Evolutionary conservation across 495 filamentous ascomycete species (phyloP).

Genomic region (Hypoxylon fragiforme): DNA sequence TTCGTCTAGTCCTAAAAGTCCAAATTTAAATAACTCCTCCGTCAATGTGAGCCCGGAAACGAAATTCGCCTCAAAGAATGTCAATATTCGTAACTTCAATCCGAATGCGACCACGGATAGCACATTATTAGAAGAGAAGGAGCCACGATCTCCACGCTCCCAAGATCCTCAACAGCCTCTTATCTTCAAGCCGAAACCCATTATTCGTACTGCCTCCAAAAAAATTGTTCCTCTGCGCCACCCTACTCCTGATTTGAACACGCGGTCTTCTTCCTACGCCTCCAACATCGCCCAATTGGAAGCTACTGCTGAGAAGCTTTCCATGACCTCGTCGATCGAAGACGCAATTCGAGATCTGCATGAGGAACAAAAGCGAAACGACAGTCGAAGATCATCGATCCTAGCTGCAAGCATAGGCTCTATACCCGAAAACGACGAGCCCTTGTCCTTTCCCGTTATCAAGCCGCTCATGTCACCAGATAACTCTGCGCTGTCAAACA

Average conservation of each 20-base stretch:
- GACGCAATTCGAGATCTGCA: constrained; percentile 81
- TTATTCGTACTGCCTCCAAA: constrained; percentile 63
- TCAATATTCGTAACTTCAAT: constrained; percentile 12
- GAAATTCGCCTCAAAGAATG: not conserved
- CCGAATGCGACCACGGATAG: constrained; percentile 14
- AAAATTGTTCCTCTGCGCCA: constrained; percentile 67
- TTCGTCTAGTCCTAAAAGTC: constrained; percentile 24
- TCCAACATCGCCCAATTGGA: constrained; percentile 83
- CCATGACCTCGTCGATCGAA: constrained; percentile 76
- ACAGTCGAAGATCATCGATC: constrained; percentile 62
- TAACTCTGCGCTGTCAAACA: constrained; percentile 60
- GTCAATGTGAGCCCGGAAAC: constrained; percentile 7
- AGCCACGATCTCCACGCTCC: constrained; percentile 17
- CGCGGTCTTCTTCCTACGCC: constrained; percentile 71
- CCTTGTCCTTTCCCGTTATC: constrained; percentile 35
- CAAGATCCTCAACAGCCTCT: constrained; percentile 23
- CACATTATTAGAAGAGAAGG: constrained; percentile 9
- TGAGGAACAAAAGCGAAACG: constrained; percentile 71
- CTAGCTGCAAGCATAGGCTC: constrained; percentile 46
- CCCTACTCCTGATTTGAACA: constrained; percentile 75
- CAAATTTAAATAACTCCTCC: constrained; percentile 7
- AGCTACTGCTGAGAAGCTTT: constrained; percentile 78
- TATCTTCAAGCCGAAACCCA: constrained; percentile 44
- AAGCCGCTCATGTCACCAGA: constrained; percentile 64
- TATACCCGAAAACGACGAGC: constrained; percentile 43